phyloP scores from a whole-genome alignment of 2,329 filamentous ascomycete species.

The Pseudocercospora macadamiae region DNA sequence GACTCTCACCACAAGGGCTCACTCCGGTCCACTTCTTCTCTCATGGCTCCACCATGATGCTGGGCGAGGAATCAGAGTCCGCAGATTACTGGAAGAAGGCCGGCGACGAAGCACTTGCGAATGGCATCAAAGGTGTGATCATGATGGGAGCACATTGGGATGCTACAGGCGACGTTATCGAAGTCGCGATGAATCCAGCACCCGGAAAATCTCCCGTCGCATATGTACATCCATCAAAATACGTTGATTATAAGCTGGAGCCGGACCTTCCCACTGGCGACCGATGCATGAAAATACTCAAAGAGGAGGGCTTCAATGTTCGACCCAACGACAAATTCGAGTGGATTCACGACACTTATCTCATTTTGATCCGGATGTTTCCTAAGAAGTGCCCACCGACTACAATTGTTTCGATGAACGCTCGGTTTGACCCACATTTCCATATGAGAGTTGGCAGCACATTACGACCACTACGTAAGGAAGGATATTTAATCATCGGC shows the following conservation, averaged over 20 bases:
- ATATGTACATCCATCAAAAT: conserved; percentile 68
- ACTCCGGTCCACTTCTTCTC: conserved; percentile 69
- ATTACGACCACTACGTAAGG: conserved; percentile 58
- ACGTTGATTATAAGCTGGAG: conserved; percentile 63
- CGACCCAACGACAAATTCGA: conserved; percentile 60
- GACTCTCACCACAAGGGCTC: conserved; percentile 14
- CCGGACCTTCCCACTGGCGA: conserved; percentile 60
- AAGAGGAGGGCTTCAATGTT: conserved; percentile 58
- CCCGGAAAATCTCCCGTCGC: conserved; percentile 67
- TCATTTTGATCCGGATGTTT: conserved; percentile 72
- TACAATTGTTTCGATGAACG: conserved; percentile 61
- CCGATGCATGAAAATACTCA: conserved; percentile 55
- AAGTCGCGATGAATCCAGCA: conserved; percentile 63
- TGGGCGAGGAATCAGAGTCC: conserved; percentile 64
- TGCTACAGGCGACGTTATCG: conserved; percentile 57
- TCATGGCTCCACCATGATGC: conserved; percentile 73
- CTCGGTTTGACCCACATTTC: conserved; percentile 59
- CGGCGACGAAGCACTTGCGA: conserved; percentile 63
- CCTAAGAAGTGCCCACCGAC: conserved; percentile 66
- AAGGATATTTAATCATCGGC: conserved; percentile 61
- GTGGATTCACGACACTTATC: conserved; percentile 74
- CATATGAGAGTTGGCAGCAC: conserved; percentile 62
- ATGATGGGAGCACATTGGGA: conserved; percentile 75
- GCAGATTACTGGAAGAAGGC: conserved; percentile 68
- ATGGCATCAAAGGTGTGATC: conserved; percentile 64